Evolutionary conservation across 495 filamentous ascomycete species (phyloP), one percentile per base, ranked within the genome.

Genomic region (Aspergillus wentii): DNA sequence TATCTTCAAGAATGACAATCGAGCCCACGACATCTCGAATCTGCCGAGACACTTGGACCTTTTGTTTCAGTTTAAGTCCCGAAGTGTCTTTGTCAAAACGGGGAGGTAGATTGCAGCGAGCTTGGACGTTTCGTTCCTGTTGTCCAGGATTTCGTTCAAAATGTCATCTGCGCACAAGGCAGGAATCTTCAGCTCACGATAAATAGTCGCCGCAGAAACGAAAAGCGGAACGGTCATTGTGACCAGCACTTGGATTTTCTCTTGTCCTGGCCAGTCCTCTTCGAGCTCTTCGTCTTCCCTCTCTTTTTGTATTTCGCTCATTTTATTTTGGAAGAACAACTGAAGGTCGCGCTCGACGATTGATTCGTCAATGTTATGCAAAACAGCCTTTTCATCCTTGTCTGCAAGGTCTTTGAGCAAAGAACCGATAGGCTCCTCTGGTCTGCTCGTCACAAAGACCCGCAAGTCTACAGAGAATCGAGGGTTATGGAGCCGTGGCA

Each of bases 211-310:
- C 0, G 55, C 54, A 31, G 40, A 51, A 33, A 64, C 61, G 30
- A 63, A 63, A 3, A 63, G 30, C 6, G 56, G 53, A 19, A 56
- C 39, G 8, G 49, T 14, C 31, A 46, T 48, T 18, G 10, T 18
- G 0, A 46, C 40, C 1, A 59, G 25, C 3, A 13, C 15, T 21
- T 48, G 9, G 4, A 47, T 33, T 2, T 21, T 36, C 2, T 17
- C 30, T n/a, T 49, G 18, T n/a, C 56, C 52, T 0, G 71, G 72
- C 72, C 70, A 76, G n/a, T n/a, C n/a, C n/a, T n/a, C n/a, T 13
- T 47, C 39, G 7, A n/a, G n/a, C n/a, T 17, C 4, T 6, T 35
- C 22, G 16, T 55, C 25, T 9, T 19, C 7, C 1, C 26, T 36
- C n/a, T 53, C 18, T 2, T 25, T 8, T 10, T 44, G 34, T 13